Base-by-base conservation (phyloP, 2,329 filamentous ascomycete genomes). In the Kalmusia sp. region DNA sequence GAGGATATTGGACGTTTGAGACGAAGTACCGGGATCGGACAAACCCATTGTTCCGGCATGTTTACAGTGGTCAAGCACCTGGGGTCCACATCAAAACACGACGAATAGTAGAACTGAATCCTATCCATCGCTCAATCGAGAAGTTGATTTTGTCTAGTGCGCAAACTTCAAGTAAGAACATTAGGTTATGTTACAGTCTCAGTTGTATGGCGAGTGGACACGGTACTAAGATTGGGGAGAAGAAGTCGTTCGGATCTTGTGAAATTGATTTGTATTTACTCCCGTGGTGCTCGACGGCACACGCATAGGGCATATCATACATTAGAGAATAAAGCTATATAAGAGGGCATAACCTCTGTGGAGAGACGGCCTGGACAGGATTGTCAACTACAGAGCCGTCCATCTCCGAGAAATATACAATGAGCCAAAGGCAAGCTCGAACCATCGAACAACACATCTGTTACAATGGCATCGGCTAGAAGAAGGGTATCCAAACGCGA, bases 321-420 rank as follows among this genome's bases (percentile, higher is more conserved):
- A 76, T 76, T 76, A 76, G 55, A 62, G 62, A 74, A 75, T 74
- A 74, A 65, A 73, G 67, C 64, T 75, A 76, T 73, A 58, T 71
- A 73, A 62, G 64, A 73, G 69, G 71, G 61, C 64, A 71, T 72
- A 69, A 67, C 69, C 71, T 72, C 65, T 22, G 49, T 49, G 58
- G 63, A 68, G 60, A 65, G 62, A 65, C 61, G 60, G 62, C 33
- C 22, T n/a, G 34, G 39, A 51, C 28, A 50, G 12, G 17, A 49
- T 40, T 49, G 45, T 46, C 39, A 43, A 28, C 65, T 66, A 61
- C 52, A 61, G 49, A 59, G 57, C 61, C 63, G 63, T 41, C 55
- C 64, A 64, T 64, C 64, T 69, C 67, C 61, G 45, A 73, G 68
- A 73, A 63, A 75, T 74, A 67, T 75, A 74, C 70, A 74, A 70